Evolutionary conservation across 169 alveolate genomes (phyloP), one percentile per base, ranked within the genome.

Genomic region (Eimeria acervulina): DNA sequence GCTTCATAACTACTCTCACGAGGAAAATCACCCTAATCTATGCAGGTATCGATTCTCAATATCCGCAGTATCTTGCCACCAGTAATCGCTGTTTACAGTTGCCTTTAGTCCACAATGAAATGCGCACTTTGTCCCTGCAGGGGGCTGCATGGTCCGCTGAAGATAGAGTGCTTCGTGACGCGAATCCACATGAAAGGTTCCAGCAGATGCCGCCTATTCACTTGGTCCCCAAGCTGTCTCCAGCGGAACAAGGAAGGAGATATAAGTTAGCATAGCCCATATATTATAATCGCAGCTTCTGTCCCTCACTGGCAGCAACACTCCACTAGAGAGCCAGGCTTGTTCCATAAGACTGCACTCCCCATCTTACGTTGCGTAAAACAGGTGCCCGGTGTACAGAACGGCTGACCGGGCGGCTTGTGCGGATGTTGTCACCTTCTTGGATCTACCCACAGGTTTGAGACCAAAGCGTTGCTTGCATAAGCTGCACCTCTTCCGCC

Each of bases 351-450:
- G 23, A 42, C 61, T 38, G 91, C 23, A 52, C 19, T n/a, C 76
- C 74, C 74, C 74, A n/a, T 52, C 21, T 13, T 47, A 13, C 42
- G n/a, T 44, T 47, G 91, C 66, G 51, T 17, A 51, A 44, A 33
- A 26, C 93, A 85, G 93, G 93, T 85, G 93, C 80, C 93, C 93
- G 33, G 80, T 85, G 38, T 85, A 85, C 93, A 85, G 93, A 85
- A 85, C 93, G 61, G 68, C 81, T 36, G 93, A 61, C 68, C n/a
- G 93, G 68, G 47, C 93, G 36, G 76, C 81, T 61, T 21, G 59
- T 72, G 40, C 63, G 42, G 93, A 85, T 17, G 80, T 61, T 55
- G 80, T 85, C 44, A 36, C 93, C 47, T 85, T 85, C 93, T 38
- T 85, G 38, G 80, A 85, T 42, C 70, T 85, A 55, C 93, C 81